Conservation (phyloP, 2,329 filamentous ascomycete species). For the Tolypocladium capitatum region DNA sequence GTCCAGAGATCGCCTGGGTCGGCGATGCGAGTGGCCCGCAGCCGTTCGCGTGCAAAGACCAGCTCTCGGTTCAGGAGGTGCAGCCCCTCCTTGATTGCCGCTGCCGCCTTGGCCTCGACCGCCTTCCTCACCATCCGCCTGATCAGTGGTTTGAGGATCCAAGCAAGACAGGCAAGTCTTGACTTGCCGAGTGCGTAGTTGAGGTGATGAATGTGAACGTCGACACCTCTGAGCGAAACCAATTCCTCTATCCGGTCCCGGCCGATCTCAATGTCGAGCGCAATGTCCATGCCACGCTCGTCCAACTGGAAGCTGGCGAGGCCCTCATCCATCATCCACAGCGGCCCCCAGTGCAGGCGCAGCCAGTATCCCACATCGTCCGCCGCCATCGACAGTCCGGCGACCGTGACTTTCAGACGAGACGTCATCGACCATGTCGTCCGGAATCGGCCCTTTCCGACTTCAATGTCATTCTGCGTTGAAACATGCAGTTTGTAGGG, state of each 20-base stretch:
- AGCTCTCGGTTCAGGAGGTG: conserved; percentile 72
- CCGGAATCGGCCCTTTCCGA: conserved; percentile 56
- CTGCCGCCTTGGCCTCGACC: conserved; percentile 65
- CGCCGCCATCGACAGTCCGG: conserved; percentile 71
- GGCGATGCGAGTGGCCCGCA: conserved; percentile 74
- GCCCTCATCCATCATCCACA: conserved; percentile 68
- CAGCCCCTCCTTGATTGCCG: conserved; percentile 55
- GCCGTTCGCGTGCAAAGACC: conserved; percentile 71
- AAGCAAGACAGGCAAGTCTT: conserved; percentile 65
- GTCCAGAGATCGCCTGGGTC: conserved; percentile 66
- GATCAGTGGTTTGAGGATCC: conserved; percentile 73
- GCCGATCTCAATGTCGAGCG: conserved; percentile 72
- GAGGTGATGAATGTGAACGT: conserved; percentile 76
- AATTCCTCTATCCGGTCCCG: conserved; percentile 70
- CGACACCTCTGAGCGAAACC: conserved; percentile 60
- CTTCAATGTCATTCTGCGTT: conserved; percentile 75
- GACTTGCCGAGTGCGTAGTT: conserved; percentile 64
- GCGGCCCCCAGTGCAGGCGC: conserved; percentile 60
- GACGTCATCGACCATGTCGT: conserved; percentile 56
- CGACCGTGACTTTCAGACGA: conserved; percentile 62
- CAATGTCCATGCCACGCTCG: conserved; percentile 74
- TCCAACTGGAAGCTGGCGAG: conserved; percentile 79
- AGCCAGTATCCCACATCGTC: conserved; percentile 87
- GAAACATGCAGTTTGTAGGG: conserved; percentile 72
- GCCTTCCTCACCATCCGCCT: conserved; percentile 68